Evolutionary conservation across 1,284 basidiomycete genomes (phyloP).

Genomic region (Grifola frondosa): DNA sequence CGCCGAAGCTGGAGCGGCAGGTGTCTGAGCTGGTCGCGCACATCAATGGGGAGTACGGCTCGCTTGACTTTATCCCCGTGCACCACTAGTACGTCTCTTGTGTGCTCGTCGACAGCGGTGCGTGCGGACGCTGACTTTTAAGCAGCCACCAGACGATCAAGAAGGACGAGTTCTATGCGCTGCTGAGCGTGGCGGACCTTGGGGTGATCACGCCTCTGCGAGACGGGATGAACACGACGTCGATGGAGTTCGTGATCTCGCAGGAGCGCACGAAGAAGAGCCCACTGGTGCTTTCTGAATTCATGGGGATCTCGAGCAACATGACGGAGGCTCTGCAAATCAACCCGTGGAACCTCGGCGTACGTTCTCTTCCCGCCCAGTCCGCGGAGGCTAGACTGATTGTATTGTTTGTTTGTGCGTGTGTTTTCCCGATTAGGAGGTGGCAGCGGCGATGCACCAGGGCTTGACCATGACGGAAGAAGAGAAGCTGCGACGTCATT

Average conservation of each 20-base stretch:
- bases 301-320: constrained; percentile 93
- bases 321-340: constrained; percentile 83
- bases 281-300: constrained; percentile 91
- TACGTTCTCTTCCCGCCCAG: too few species aligned
- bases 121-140: neutral
- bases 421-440: too few species aligned
- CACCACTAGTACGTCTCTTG: constrained; percentile 85
- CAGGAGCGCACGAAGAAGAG: constrained; percentile 83
- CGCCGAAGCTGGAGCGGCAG: constrained; percentile 90
- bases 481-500: constrained; percentile 82
- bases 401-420: too few species aligned
- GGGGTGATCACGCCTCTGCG: constrained; percentile 95
- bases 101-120: too few species aligned
- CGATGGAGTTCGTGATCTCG: constrained; percentile 97
- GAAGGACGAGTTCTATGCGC: constrained; percentile 97
- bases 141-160: constrained; percentile 93
- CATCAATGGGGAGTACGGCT: constrained; percentile 97
- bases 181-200: constrained; percentile 93
- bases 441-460: constrained; percentile 91
- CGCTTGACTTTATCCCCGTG: constrained; percentile 95
- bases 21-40: constrained; percentile 94
- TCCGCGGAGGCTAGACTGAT: too few species aligned
- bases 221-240: constrained; percentile 99
- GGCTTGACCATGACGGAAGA: constrained; percentile 80
- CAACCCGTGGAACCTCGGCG: constrained; percentile 88